Evolutionary conservation across 257 asterid species (phyloP).

Genomic region (Ballota nigra): DNA sequence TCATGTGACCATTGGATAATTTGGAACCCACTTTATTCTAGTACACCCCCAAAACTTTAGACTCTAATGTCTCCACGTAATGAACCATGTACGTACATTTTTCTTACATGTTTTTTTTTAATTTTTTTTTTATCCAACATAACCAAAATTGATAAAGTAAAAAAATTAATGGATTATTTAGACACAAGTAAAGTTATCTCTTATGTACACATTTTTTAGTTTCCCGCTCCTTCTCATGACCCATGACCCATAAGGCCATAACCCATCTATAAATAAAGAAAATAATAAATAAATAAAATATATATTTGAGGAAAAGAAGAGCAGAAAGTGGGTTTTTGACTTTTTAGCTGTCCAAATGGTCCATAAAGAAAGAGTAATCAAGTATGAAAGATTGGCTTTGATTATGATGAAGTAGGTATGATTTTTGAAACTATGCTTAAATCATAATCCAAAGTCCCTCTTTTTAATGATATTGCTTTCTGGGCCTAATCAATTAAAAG

Average conservation of each 20-base stretch:
- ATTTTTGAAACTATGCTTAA: slow-evolving; percentile 11
- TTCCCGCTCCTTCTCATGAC: slow-evolving; percentile 16
- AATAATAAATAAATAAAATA: neutral
- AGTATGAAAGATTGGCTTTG: slow-evolving; percentile 15
- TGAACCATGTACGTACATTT: neutral
- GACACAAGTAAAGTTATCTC: too few relatives aligned
- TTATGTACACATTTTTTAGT: too few relatives aligned
- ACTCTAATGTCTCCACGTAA: neutral
- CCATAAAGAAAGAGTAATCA: slow-evolving; percentile 19
- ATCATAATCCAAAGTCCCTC: slow-evolving; percentile 16
- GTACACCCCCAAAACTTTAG: neutral
- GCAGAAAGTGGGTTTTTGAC: slow-evolving; percentile 29
- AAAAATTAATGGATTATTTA: too few relatives aligned
- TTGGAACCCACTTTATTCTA: neutral
- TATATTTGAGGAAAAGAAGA: neutral
- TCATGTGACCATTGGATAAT: slow-evolving; percentile 1
- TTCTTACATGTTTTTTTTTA: neutral
- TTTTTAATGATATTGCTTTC: neutral
- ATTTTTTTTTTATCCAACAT: too few relatives aligned
- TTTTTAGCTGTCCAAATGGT: slow-evolving; percentile 35
- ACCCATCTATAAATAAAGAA: neutral
- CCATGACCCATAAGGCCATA: slow-evolving; percentile 18
- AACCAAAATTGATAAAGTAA: too few relatives aligned
- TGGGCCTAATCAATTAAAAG: neutral
- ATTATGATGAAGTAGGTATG: slow-evolving; percentile 13